Evolutionary conservation across 345 rosid genomes (phyloP).

Genomic region (Eucalyptus sideroxylon): DNA sequence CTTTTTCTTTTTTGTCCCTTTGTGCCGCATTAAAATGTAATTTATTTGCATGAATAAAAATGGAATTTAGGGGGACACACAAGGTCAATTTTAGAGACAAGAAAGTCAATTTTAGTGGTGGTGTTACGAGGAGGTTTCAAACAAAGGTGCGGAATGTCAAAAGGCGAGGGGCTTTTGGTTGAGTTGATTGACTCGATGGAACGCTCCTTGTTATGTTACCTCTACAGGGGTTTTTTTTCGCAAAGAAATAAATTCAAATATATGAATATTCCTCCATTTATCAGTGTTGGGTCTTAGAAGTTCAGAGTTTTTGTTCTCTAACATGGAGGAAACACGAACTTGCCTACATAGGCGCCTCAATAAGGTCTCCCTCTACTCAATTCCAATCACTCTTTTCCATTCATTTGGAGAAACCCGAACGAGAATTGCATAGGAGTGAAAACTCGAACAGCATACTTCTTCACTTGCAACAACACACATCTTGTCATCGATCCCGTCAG

Average conservation of each 20-base stretch:
- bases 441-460: neutral
- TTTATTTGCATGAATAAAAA: neutral
- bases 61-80: neutral
- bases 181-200: neutral
- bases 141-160: neutral
- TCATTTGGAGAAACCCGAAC: fast-evolving
- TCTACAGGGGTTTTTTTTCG: neutral
- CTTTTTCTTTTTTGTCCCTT: neutral
- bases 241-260: too few species aligned
- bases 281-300: fast-evolving
- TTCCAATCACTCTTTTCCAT: neutral
- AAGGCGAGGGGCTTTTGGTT: neutral
- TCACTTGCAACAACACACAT: neutral
- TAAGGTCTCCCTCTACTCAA: neutral
- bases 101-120: neutral
- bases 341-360: fast-evolving
- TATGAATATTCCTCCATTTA: neutral
- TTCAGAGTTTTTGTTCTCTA: neutral
- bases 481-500: fast-evolving
- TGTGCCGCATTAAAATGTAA: neutral
- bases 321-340: neutral
- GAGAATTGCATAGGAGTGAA: neutral
- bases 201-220: neutral
- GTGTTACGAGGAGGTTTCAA: neutral
- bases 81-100: neutral